Evolutionary conservation across 305 asterid species (phyloP), one percentile per base, ranked within the genome.

Genomic region (Plantago lanceolata): DNA sequence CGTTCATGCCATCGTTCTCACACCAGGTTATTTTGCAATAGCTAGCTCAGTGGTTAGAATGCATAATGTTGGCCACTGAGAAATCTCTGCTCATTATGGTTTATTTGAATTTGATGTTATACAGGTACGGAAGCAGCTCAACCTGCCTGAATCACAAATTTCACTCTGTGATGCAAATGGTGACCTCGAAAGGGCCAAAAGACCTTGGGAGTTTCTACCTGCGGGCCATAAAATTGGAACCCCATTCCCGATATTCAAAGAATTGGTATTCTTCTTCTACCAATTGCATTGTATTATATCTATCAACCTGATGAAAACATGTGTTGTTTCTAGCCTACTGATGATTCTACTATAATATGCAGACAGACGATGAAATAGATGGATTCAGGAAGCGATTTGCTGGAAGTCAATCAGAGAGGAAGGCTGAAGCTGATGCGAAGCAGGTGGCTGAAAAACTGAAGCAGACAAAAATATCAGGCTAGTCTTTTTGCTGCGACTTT

Each of bases 321-420:
- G 13, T 18, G 9, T 66, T 66, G 44, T 76, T 66, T 53, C 61
- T 52, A 60, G 51, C 56, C 26, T 57, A 59, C 63, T 68, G 49
- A 50, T 75, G 57, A 66, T n/a, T 59, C 45, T 53, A 61, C 67
- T 50, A 28, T 33, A 21, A 19, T 69, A 14, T 81, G 77, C 86
- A 89, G 97, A 83, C 78, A 80, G 90, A 85, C 48, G 92, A 85
- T 54, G 95, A 93, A 59, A 86, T 85, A 50, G 89, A 72, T 37
- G 63, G 50, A 65, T 87, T 71, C 68, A 75, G 92, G 64, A 76
- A 67, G 49, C 84, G 80, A 71, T 93, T 78, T 78, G 88, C 96
- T 69, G 96, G 97, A 69, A 89, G 96, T 75, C 99, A 93, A 80
- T 90, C 95, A 66, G 97, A 93, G 66, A 74, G 97, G 79, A 85